Conservation (phyloP, 2,329 filamentous ascomycete species). For the Colletotrichum simmondsii region DNA sequence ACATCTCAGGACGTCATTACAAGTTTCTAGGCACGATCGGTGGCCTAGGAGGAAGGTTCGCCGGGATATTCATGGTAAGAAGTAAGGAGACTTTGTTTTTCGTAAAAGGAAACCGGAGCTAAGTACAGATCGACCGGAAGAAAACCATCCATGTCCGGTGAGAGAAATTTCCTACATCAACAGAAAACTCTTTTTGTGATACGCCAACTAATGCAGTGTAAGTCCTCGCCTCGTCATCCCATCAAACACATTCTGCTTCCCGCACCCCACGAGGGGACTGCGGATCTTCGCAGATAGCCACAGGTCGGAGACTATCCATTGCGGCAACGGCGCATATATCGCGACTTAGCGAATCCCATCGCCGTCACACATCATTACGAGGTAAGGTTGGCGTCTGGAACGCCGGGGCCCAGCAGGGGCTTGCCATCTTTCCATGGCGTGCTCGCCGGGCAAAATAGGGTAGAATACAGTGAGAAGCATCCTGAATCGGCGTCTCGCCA, state of each 20-base stretch:
- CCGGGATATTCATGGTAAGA: neutral
- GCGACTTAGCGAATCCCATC: constrained; percentile 33
- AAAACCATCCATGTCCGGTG: constrained; percentile 33
- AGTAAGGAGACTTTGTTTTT: constrained; percentile 22
- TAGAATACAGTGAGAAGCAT: constrained; percentile 29
- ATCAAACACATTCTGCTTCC: constrained; percentile 51
- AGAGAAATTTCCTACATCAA: constrained; percentile 37
- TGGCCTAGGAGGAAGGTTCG: neutral
- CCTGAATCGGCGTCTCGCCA: constrained; percentile 23
- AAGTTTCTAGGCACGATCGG: neutral
- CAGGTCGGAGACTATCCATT: constrained; percentile 60
- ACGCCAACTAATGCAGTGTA: constrained; percentile 63
- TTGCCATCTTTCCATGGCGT: constrained; percentile 17
- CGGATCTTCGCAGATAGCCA: constrained; percentile 54
- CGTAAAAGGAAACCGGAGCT: constrained; percentile 26
- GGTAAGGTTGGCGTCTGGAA: constrained; percentile 26
- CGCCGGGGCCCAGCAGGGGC: constrained; percentile 12
- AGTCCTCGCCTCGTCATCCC: constrained; percentile 62
- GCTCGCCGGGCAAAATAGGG: constrained; percentile 16
- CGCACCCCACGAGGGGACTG: constrained; percentile 42
- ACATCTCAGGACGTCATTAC: neutral
- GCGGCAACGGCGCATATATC: constrained; percentile 48
- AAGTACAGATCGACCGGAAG: constrained; percentile 32
- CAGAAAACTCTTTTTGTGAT: constrained; percentile 49
- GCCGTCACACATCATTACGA: constrained; percentile 36